Evolutionary conservation across 805 yeast species (phyloP).

Genomic region (Candida gorgasii): DNA sequence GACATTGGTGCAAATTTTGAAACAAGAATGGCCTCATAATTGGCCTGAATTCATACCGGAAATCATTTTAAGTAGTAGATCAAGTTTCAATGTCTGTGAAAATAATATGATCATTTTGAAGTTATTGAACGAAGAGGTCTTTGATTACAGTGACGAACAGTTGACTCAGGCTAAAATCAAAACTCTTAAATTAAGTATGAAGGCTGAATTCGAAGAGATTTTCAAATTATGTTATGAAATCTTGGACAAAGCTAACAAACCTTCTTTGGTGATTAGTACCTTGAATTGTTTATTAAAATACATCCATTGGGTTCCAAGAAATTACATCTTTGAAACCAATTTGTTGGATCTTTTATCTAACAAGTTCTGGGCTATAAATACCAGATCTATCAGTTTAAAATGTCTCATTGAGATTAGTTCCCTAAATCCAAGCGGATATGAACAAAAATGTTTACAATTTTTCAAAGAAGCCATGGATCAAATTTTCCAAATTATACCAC

Average conservation of each 20-base stretch:
- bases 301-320: conserved; percentile 92
- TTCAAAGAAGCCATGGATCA: conserved; percentile 75
- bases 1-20: conserved; percentile 89
- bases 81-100: conserved; percentile 92
- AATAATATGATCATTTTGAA: conserved; percentile 93
- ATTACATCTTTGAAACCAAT: conserved; percentile 86
- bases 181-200: conserved; percentile 77
- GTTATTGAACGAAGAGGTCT: conserved; percentile 90
- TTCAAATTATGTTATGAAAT: conserved; percentile 93
- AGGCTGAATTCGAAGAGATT: conserved; percentile 88
- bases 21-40: conserved; percentile 98
- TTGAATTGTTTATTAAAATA: conserved; percentile 79
- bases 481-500: conserved; percentile 69
- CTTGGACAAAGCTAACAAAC: conserved; percentile 82
- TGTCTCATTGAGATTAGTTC: conserved; percentile 90
- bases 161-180: conserved; percentile 95
- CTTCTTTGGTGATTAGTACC: conserved; percentile 82
- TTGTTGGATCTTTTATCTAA: conserved; percentile 68
- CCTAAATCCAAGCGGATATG: conserved; percentile 54
- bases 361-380: conserved; percentile 78
- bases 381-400: conserved; percentile 82
- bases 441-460: conserved; percentile 61
- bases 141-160: conserved; percentile 92
- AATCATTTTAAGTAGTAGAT: conserved; percentile 77
- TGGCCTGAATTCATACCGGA: conserved; percentile 99